phyloP scores from a whole-genome alignment of 257 asterid species.

The Datura wrightii region DNA sequence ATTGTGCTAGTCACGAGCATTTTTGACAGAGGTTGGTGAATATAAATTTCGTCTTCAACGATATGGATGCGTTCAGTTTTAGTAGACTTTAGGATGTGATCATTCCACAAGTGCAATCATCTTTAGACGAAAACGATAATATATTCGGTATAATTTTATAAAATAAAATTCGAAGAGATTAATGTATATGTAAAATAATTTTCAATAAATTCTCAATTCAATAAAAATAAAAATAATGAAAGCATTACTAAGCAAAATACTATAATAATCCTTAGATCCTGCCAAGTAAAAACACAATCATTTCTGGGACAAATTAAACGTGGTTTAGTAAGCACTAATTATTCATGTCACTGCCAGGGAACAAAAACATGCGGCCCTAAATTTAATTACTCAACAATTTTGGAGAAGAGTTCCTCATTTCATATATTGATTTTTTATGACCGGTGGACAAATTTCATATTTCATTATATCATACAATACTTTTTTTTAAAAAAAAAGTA shows the following conservation, averaged over 20 bases:
- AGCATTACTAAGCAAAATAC: too few species aligned
- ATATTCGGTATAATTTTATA: too few species aligned
- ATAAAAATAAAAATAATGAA: too few species aligned
- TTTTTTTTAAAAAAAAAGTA: too few species aligned
- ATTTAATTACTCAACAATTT: not conserved
- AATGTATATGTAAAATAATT: too few species aligned
- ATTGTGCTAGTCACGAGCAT: not conserved
- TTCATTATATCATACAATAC: too few species aligned
- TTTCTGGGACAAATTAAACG: not conserved
- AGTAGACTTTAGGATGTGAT: not conserved
- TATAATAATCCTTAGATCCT: not conserved
- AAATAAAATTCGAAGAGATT: too few species aligned
- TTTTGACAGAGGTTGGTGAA: not conserved
- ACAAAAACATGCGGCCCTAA: not conserved
- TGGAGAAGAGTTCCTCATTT: not conserved
- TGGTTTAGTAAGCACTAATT: too few species aligned
- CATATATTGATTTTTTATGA: not conserved
- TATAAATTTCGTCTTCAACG: not conserved
- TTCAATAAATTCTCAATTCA: too few species aligned
- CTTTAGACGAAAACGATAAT: not conserved
- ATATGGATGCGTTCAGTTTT: not conserved
- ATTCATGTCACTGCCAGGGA: too few species aligned
- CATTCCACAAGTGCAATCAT: not conserved
- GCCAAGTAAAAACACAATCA: constrained; percentile 9
- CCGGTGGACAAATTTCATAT: not conserved